phyloP scores from a whole-genome alignment of 345 rosid genomes.

The Arabidopsis thaliana region TAIR10.1 NC_003070.9:20834001-20834500 shows the following conservation, averaged over 20 bases:
- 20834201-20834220: neutral
- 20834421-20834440: neutral
- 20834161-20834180: too few species aligned
- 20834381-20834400: neutral
- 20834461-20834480: too few species aligned
- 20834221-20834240: constrained; percentile 10
- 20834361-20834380: constrained; percentile 27
- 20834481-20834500: too few species aligned
- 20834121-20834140: constrained; percentile 5
- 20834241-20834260: neutral
- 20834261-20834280: neutral
- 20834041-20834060: neutral
- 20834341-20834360: constrained; percentile 20
- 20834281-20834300: neutral
- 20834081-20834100: neutral
- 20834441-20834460: too few species aligned
- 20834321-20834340: constrained; percentile 17
- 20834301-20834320: neutral
- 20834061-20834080: neutral
- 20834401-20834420: constrained; percentile 2
- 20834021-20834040: constrained; percentile 13
- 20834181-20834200: neutral
- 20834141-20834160: neutral
- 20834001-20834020: constrained; percentile 24
- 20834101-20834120: constrained; percentile 1